These are phyloP conservation scores for Capsaspora owczarzaki DNA, from an alignment of 78 protist genomes.

Conservation along the genomic window DNA sequence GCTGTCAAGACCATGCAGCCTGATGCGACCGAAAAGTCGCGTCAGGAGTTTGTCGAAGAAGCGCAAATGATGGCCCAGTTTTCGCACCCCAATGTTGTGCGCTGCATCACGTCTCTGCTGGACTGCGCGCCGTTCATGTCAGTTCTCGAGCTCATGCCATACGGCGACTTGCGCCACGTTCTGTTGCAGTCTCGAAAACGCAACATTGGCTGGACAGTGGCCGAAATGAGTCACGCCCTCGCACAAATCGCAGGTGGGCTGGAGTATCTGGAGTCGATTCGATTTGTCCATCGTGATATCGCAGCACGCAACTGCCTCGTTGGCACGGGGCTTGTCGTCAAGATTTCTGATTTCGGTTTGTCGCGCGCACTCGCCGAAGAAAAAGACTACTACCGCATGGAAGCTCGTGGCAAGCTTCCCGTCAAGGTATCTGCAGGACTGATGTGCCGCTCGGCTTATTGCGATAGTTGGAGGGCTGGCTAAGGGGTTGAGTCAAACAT, in stretches of 20 bases:
- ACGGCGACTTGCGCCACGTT: neutral
- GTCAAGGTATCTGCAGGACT: no score
- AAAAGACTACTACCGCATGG: neutral
- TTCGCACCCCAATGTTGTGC: neutral
- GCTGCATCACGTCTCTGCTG: neutral
- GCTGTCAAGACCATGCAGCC: neutral
- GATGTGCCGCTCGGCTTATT: no score
- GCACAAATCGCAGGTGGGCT: neutral
- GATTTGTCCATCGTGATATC: conserved; percentile 1
- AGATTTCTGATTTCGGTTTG: neutral
- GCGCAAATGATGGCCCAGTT: neutral
- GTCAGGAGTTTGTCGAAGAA: neutral
- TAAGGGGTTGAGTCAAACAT: no score
- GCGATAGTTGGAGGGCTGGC: no score
- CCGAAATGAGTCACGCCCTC: neutral
- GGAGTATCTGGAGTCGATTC: neutral
- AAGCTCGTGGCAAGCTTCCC: neutral
- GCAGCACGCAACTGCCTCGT: conserved; percentile 14
- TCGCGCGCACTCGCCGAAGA: neutral
- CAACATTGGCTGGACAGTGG: neutral
- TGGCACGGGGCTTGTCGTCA: neutral
- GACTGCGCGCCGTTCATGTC: neutral
- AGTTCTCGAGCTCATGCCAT: neutral
- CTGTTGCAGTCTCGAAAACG: neutral
- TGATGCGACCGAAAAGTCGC: neutral